Base-by-base conservation (phyloP, 2,329 filamentous ascomycete genomes). In the Stagonosporopsis chrysanthemi region DNA sequence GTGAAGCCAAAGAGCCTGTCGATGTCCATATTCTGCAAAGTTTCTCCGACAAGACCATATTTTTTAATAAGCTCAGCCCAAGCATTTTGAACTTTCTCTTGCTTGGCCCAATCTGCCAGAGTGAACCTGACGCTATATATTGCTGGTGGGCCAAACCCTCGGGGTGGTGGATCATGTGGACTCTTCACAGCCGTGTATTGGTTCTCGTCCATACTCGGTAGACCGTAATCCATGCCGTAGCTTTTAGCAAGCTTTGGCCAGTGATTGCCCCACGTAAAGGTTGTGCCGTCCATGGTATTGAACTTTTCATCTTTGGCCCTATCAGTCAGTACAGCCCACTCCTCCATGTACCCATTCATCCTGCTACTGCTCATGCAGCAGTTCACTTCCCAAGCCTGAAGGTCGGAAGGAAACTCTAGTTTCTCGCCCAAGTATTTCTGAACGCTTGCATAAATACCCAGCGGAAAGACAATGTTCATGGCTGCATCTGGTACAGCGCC, bases 321-420 rank as follows among this genome's bases (percentile, higher is more conserved):
- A 0, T 76, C 73, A 1, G 73, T 78, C 19, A 85, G 65, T 0
- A 79, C 80, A 0, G 78, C 78, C 81, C 81, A 86, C 65, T 79
- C 81, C 78, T 85, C 71, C 24, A 84, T 74, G 56, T 82, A 81
- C 0, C 75, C 79, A 36, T 82, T 84, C 61, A 85, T 65, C 65
- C 75, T 74, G 5, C 80, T 81, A 2, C 74, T 79, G 39, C 76
- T 80, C 57, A 81, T 75, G 35, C 77, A 76, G 8, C 74, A 66
- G n/a, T 74, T 69, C 2, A 64, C 66, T 29, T 82, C 76, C 82
- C 82, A 85, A 2, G 77, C 69, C 6, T 63, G 52, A 33, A 78
- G 70, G 45, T 81, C 80, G 4, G 75, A 75, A 0, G 81, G 80
- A 54, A 79, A 85, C 3, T 75, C 71, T 4, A 85, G 67, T 4